phyloP scores from a whole-genome alignment of 1,284 basidiomycete species.

The Malassezia sp. region DNA sequence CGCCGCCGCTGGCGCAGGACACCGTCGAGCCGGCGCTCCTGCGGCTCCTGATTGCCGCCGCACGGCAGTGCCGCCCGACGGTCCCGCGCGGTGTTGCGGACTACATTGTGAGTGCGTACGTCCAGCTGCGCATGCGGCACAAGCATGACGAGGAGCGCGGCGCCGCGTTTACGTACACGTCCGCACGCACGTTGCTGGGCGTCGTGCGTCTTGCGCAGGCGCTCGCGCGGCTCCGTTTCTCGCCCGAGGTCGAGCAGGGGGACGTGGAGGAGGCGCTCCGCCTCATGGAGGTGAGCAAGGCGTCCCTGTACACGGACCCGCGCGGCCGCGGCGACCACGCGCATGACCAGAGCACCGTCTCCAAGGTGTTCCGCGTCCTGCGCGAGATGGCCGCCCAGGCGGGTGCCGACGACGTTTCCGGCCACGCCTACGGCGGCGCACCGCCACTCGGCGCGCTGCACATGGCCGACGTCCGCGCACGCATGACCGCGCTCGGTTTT shows the following conservation, averaged over 20 bases:
- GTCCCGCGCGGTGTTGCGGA: constrained; percentile 76
- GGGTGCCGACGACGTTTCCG: constrained; percentile 9
- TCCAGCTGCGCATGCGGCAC: constrained; percentile 78
- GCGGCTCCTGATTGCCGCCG: constrained; percentile 90
- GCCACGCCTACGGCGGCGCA: not conserved
- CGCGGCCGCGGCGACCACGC: constrained; percentile 9
- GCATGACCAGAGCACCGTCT: constrained; percentile 25
- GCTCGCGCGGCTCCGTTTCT: constrained; percentile 76
- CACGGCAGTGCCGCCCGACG: constrained; percentile 74
- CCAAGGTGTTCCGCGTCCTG: constrained; percentile 44
- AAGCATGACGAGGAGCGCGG: constrained; percentile 82
- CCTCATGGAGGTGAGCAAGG: constrained; percentile 91
- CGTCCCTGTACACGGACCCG: constrained; percentile 53
- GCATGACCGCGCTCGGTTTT: constrained; percentile 27
- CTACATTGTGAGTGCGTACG: constrained; percentile 90
- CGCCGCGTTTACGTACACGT: constrained; percentile 84
- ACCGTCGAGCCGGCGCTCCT: constrained; percentile 75
- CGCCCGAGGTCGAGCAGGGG: constrained; percentile 63
- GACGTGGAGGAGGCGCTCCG: constrained; percentile 96
- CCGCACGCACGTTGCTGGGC: constrained; percentile 88
- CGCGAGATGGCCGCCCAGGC: constrained; percentile 29
- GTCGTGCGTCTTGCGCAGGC: constrained; percentile 89
- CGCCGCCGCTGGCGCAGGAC: constrained; percentile 60
- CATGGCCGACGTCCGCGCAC: constrained; percentile 24
- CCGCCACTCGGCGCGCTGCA: constrained; percentile 16